Conservation (phyloP, 768 basidiomycete genomes). For the Lentinula sp. region DNA sequence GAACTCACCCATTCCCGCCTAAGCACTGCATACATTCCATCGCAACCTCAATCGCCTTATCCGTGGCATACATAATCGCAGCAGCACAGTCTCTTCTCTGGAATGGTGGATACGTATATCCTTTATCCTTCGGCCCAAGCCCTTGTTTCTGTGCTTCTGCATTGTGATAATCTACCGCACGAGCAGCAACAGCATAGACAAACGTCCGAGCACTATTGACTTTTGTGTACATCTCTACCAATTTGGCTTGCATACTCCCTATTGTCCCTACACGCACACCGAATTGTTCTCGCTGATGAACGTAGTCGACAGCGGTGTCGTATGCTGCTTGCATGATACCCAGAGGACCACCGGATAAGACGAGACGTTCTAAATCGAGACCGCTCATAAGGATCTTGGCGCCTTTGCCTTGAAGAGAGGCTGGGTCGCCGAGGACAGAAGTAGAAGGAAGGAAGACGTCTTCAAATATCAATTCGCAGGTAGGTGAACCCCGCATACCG, state of each 20-base stretch:
- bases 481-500: constrained; percentile 95
- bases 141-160: constrained; percentile 33
- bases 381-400: constrained; percentile 92
- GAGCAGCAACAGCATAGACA: constrained; percentile 89
- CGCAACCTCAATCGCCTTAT: constrained; percentile 86
- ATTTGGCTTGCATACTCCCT: constrained; percentile 92
- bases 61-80: constrained; percentile 89
- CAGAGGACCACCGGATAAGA: constrained; percentile 87
- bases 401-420: constrained; percentile 73
- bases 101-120: background rate
- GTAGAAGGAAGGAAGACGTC: constrained; percentile 73
- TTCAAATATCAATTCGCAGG: constrained; percentile 90
- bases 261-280: constrained; percentile 83
- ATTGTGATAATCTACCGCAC: constrained; percentile 62
- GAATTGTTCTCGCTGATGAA: constrained; percentile 93
- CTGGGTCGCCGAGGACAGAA: constrained; percentile 36
- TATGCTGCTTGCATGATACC: constrained; percentile 95
- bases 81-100: constrained; percentile 82
- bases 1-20: constrained; percentile 70
- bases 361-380: constrained; percentile 85
- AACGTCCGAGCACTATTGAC: constrained; percentile 84
- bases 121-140: background rate
- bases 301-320: constrained; percentile 80
- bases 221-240: constrained; percentile 94
- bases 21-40: constrained; percentile 90